Evolutionary conservation across 768 basidiomycete genomes (phyloP).

Genomic region (Leucocoprinus leucothites): DNA sequence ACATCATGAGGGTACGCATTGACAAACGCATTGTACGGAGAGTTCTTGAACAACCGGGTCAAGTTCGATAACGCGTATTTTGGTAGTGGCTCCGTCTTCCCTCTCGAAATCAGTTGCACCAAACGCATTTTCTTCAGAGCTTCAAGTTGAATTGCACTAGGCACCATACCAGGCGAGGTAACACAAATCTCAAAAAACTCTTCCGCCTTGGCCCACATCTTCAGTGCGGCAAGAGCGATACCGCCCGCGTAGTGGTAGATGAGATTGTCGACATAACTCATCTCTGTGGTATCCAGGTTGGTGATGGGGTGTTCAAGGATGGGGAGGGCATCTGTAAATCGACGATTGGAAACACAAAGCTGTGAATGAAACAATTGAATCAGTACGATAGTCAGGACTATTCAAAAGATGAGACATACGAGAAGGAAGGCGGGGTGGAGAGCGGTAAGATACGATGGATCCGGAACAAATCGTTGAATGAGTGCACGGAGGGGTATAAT

Average conservation of each 20-base stretch:
- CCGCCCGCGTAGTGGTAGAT: conserved; percentile 86
- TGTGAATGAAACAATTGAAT: conserved; percentile 22
- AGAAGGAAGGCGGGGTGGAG: conserved; percentile 68
- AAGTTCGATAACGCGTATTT: conserved; percentile 70
- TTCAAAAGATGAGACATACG: conserved; percentile 32
- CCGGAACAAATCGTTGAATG: conserved; percentile 57
- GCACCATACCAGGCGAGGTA: conserved; percentile 52
- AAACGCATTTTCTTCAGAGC: conserved; percentile 82
- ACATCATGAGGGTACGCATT: conserved; percentile 62
- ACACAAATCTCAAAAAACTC: conserved; percentile 82
- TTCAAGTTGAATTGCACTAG: conserved; percentile 76
- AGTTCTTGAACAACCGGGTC: conserved; percentile 58
- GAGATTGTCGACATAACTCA: conserved; percentile 77
- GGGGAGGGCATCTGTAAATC: conserved; percentile 56
- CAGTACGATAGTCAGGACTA: neutral
- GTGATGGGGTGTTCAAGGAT: conserved; percentile 64
- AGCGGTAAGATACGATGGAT: conserved; percentile 58
- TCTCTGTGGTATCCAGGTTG: conserved; percentile 62
- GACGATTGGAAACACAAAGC: conserved; percentile 54
- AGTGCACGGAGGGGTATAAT: conserved; percentile 60
- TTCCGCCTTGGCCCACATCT: conserved; percentile 65
- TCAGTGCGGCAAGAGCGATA: conserved; percentile 60
- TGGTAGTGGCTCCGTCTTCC: conserved; percentile 66
- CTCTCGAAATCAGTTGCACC: conserved; percentile 74
- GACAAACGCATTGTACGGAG: conserved; percentile 62